A percentile compares a stretch with the other conserved stretches of the same genome.
Conservation (phyloP, 164 flowering plant species). For the Liquidambar formosana region DNA sequence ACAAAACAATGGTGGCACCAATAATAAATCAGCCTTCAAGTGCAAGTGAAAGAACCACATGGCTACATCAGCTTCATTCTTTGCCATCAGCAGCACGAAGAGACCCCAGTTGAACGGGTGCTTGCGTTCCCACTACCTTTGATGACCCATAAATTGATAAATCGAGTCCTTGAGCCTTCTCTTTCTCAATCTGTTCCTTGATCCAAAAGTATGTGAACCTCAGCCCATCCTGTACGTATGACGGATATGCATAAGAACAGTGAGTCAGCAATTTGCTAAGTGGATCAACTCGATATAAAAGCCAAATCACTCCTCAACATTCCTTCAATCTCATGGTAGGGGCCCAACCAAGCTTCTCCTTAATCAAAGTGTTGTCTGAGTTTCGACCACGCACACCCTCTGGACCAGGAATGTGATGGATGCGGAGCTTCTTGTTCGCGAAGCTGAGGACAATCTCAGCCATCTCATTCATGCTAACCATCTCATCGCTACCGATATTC, state of each 20-base stretch:
- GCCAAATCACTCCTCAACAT: constrained; percentile 2
- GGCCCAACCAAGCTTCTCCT: constrained; percentile 96
- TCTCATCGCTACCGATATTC: constrained; percentile 96
- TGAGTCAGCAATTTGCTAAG: neutral
- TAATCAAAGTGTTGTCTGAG: constrained; percentile 90
- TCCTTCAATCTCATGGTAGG: constrained; percentile 91
- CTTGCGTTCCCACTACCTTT: constrained; percentile 94
- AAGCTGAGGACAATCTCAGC: constrained; percentile 95
- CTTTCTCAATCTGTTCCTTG: constrained; percentile 90
- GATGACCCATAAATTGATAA: constrained; percentile 78
- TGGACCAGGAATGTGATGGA: constrained; percentile 94
- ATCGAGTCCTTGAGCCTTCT: constrained; percentile 66
- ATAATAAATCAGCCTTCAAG: neutral
- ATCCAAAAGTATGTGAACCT: constrained; percentile 93
- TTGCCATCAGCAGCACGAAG: constrained; percentile 97
- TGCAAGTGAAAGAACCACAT: neutral
- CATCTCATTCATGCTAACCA: constrained; percentile 99
- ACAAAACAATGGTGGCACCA: neutral
- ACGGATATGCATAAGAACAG: neutral
- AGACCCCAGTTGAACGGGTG: constrained; percentile 93
- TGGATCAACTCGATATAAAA: neutral
- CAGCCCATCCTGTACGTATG: constrained; percentile 72
- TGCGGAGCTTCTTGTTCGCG: constrained; percentile 75
- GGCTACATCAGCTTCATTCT: constrained; percentile 47
- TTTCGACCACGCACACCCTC: constrained; percentile 94